These are phyloP conservation scores for Paracoccidioides lutzii DNA, from an alignment of 2,329 filamentous ascomycete genomes.

Conservation along the genomic window DNA sequence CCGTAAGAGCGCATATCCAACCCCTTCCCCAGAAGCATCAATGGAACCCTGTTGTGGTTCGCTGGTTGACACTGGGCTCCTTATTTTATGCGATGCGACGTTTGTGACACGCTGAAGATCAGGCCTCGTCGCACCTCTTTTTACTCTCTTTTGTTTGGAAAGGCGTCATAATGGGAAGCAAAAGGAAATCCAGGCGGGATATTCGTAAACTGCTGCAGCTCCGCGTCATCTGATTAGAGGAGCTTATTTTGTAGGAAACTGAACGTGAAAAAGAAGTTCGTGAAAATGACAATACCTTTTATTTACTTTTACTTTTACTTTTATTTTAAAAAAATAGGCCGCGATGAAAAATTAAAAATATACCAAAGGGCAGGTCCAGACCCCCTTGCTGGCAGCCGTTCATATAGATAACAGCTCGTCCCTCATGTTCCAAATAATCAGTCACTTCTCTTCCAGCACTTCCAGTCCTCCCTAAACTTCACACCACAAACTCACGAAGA, in stretches of 20 bases:
- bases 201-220: neutral
- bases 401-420: neutral
- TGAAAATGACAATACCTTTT: too few species aligned
- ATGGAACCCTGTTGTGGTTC: neutral
- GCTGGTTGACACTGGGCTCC: neutral
- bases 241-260: too few species aligned
- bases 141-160: too few species aligned
- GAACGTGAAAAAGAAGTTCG: too few species aligned
- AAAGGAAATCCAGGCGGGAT: neutral
- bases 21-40: neutral
- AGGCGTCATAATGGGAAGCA: too few species aligned
- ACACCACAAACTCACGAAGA: neutral
- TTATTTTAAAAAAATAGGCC: too few species aligned
- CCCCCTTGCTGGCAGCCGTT: neutral
- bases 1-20: neutral
- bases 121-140: neutral
- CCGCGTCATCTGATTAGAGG: too few species aligned
- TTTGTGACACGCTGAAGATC: neutral
- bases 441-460: neutral
- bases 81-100: neutral
- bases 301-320: too few species aligned
- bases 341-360: too few species aligned
- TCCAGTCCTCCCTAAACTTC: neutral
- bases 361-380: neutral
- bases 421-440: neutral